Percentiles rank a stretch among this genome's conserved stretches.
Evolutionary conservation across 352 stramenopile genomes (phyloP).

Genomic region (Plasmopara halstedii): DNA sequence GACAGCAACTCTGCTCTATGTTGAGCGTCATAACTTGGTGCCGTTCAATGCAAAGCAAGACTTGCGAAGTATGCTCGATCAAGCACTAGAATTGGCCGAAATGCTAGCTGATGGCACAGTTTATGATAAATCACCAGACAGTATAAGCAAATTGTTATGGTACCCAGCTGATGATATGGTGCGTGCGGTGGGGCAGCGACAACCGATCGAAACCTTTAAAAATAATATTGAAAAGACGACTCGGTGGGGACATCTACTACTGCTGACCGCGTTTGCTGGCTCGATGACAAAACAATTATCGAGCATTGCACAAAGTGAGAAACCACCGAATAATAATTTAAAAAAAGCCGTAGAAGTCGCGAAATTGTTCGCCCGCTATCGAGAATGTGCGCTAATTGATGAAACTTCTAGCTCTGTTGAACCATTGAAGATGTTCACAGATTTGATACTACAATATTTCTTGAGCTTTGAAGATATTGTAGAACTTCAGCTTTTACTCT

Average conservation of each 20-base stretch:
- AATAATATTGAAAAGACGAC: constrained; percentile 19
- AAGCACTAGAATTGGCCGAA: constrained; percentile 29
- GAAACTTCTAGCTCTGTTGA: constrained; percentile 8
- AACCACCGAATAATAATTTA: constrained; percentile 6
- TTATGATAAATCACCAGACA: constrained; percentile 6
- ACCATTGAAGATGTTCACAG: constrained; percentile 21
- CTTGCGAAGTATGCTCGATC: constrained; percentile 19
- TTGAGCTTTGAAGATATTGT: constrained; percentile 15
- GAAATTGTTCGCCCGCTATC: constrained; percentile 32
- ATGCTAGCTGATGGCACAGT: constrained; percentile 10
- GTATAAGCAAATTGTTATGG: constrained; percentile 28
- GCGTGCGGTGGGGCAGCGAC: constrained; percentile 30
- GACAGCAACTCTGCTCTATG: constrained; percentile 24
- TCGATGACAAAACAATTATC: constrained; percentile 1
- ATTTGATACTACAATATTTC: constrained; percentile 34
- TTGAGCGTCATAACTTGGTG: constrained; percentile 2
- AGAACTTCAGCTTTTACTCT: constrained; percentile 36
- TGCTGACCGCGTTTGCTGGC: constrained; percentile 25
- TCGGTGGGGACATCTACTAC: constrained; percentile 27
- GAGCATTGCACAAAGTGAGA: neutral
- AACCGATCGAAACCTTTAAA: constrained; percentile 3
- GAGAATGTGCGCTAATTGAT: constrained; percentile 21
- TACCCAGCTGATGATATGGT: constrained; percentile 32
- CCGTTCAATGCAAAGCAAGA: constrained; percentile 19
- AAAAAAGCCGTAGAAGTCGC: constrained; percentile 16